Conservation (phyloP, 345 rosid species). For the Sonneratia alba region DNA sequence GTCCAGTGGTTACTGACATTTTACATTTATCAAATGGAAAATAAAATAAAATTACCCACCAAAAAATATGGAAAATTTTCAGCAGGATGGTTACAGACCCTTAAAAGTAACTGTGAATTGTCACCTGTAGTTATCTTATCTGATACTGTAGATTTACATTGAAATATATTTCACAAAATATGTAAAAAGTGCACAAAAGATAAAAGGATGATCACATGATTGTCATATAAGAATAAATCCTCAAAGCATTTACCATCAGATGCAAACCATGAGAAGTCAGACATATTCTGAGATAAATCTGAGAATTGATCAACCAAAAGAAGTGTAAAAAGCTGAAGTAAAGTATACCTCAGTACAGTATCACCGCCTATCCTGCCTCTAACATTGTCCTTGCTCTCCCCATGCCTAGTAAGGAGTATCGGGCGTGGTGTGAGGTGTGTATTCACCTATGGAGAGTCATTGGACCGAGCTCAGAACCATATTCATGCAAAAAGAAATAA, state of each 20-base stretch:
- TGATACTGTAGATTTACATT: not conserved
- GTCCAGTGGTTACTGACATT: not conserved
- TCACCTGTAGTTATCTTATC: not conserved
- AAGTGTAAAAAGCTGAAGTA: not conserved
- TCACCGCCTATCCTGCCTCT: slow-evolving; percentile 98
- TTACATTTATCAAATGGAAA: not conserved
- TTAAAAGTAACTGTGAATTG: not conserved
- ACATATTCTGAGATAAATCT: not conserved
- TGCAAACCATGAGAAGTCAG: not conserved
- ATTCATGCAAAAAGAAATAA: not conserved
- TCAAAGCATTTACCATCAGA: not conserved
- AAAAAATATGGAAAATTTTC: not conserved
- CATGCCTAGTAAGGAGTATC: slow-evolving; percentile 95
- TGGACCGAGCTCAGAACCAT: not conserved
- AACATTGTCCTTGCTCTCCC: slow-evolving; percentile 94
- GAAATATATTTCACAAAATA: not conserved
- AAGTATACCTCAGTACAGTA: slow-evolving; percentile 60
- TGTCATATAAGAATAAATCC: not conserved
- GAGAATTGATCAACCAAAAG: not conserved
- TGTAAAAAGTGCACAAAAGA: not conserved
- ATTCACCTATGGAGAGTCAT: slow-evolving; percentile 57
- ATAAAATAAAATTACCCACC: no score
- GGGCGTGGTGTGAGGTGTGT: slow-evolving; percentile 98
- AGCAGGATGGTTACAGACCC: not conserved
- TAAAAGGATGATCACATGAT: not conserved